Base-by-base conservation (phyloP, 2,329 filamentous ascomycete species). In the Curvularia lunata region DNA sequence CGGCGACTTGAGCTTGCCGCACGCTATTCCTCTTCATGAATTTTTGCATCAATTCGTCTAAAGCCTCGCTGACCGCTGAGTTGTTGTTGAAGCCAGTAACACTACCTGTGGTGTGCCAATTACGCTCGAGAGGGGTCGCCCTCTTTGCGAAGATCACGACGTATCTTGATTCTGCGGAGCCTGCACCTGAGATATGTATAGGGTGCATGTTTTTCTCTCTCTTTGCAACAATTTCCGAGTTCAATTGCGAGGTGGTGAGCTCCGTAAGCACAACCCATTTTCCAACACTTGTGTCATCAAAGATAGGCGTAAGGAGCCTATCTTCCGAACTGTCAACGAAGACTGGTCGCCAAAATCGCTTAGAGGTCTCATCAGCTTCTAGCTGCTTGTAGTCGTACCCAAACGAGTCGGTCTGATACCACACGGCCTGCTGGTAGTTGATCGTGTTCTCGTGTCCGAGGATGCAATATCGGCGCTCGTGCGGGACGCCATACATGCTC, bases 1-100 rank as follows among this genome's bases (percentile, higher is more conserved):
- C 57, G 25, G 68, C 59, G 27, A 70, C 57, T 54, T 70, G 68
- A 2, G 65, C 65, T 56, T 70, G 68, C 13, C 66, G 59, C 21
- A 70, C 59, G 32, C 65, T 61, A 50, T 52, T 63, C 4, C 28
- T 43, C 28, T 56, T 53, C 65, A 70, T 70, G 52, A 67, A 70
- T 3, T 43, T 41, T n/a, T 58, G 50, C 54, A 69, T 63, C 6
- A 59, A 23, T 37, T 54, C 1, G 25, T 69, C 63, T 34, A 69
- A 18, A 25, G 41, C 52, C 6, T 51, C 19, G 27, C 46, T 61
- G 21, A 58, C 53, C 10, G 30, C 54, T 10, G 45, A 25, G 38
- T 68, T 69, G 52, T 70, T 53, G 6, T n/a, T 37, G 42, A 68
- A 69, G 23, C 66, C 68, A 12, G 61, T 62, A 16, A 65, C 48